Conservation (phyloP, 1,139 yeast genomes). For the Geotrichum phurueaensis region DNA sequence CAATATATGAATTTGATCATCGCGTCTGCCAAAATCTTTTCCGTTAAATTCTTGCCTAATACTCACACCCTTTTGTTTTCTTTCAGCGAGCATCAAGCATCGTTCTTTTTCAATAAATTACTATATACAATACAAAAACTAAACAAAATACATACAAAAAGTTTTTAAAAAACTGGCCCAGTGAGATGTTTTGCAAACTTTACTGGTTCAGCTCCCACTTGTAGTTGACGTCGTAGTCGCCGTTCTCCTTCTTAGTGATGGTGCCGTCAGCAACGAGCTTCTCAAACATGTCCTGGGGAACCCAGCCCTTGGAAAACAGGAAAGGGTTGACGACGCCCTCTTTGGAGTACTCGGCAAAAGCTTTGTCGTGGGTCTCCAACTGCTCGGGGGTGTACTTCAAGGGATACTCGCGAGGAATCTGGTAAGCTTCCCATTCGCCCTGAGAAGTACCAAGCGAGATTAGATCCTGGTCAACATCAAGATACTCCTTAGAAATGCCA, state of each 20-base stretch:
- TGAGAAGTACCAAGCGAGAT: constrained; percentile 49
- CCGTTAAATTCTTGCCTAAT: too few species aligned
- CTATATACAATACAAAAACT: not conserved
- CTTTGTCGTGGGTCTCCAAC: constrained; percentile 50
- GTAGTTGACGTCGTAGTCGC: constrained; percentile 40
- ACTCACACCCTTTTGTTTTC: too few species aligned
- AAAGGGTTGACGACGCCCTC: constrained; percentile 69
- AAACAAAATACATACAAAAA: not conserved
- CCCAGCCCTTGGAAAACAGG: constrained; percentile 90
- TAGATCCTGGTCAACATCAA: constrained; percentile 75
- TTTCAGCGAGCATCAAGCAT: not conserved
- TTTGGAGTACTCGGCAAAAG: constrained; percentile 61
- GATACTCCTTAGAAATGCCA: constrained; percentile 57
- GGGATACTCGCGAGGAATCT: constrained; percentile 47
- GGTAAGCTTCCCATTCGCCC: constrained; percentile 42
- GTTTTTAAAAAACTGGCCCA: not conserved
- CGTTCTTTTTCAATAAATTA: not conserved
- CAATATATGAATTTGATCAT: too few species aligned
- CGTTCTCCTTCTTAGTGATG: constrained; percentile 44
- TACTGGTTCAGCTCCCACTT: constrained; percentile 22
- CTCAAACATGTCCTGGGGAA: constrained; percentile 87
- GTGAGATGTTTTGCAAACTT: not conserved
- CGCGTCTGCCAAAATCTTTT: too few species aligned
- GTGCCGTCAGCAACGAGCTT: constrained; percentile 62
- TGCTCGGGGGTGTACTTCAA: constrained; percentile 51